A percentile compares a stretch with the other conserved stretches of the same genome.
These are phyloP conservation scores for Acanthamoeba triangularis DNA, from an alignment of 208 protist genomes.

Conservation along the genomic window DNA sequence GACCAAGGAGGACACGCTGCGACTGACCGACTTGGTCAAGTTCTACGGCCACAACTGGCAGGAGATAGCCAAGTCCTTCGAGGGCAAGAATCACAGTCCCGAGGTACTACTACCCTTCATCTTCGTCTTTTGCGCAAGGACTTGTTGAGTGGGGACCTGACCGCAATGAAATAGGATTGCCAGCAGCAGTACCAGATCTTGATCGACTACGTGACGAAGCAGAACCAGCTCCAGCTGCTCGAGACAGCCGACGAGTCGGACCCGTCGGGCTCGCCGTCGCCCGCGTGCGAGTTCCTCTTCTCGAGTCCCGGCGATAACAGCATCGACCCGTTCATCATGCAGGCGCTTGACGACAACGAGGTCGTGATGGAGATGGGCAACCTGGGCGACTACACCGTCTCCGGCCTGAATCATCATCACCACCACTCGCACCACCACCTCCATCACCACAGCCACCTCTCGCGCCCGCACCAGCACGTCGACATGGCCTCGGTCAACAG, in stretches of 20 bases:
- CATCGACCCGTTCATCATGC: slow-evolving; percentile 20
- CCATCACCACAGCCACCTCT: not conserved
- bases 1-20: slow-evolving; percentile 68
- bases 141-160: not conserved
- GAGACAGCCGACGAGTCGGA: slow-evolving; percentile 62
- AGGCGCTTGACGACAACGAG: not conserved
- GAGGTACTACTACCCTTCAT: not conserved
- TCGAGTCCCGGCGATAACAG: slow-evolving; percentile 3
- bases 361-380: slow-evolving; percentile 32
- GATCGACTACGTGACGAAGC: slow-evolving; percentile 69
- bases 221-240: slow-evolving; percentile 61
- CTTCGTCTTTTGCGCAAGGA: not conserved
- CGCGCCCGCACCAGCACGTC: not conserved
- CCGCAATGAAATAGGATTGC: not conserved
- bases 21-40: slow-evolving; percentile 57
- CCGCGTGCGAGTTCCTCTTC: slow-evolving; percentile 11
- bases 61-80: slow-evolving; percentile 60
- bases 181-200: slow-evolving; percentile 58
- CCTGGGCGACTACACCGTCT: not conserved
- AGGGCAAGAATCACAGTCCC: not conserved
- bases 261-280: not conserved
- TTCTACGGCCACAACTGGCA: slow-evolving; percentile 49
- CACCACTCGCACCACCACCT: not conserved
- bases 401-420: not conserved
- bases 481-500: slow-evolving; percentile 36